Percentiles rank a stretch among this genome's conserved stretches.
Evolutionary conservation across 257 asterid genomes (phyloP).

Genomic region (Rehmannia glutinosa): DNA sequence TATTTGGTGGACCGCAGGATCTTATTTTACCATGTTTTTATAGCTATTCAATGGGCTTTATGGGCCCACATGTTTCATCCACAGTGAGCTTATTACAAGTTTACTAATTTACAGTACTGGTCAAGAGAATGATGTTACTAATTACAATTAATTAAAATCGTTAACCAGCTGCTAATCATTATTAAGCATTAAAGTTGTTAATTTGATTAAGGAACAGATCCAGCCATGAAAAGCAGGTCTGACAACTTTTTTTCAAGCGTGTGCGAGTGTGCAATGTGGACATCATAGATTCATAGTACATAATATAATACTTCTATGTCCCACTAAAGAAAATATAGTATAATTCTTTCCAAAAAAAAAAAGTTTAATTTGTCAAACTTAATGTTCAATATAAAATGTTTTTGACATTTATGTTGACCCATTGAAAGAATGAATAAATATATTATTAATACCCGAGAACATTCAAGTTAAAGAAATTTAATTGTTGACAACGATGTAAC

Average conservation of each 20-base stretch:
- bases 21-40: conserved; percentile 32
- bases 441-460: not conserved
- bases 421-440: no score
- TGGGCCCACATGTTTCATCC: conserved; percentile 34
- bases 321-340: no score
- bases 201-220: conserved; percentile 17
- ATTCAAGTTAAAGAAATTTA: no score
- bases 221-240: no score
- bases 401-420: not conserved
- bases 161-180: conserved; percentile 11
- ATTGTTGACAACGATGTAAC: no score
- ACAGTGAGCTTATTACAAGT: no score
- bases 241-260: not conserved
- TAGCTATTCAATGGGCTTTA: conserved; percentile 28
- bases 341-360: no score
- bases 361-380: no score
- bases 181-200: conserved; percentile 17
- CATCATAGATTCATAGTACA: no score
- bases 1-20: conserved; percentile 49
- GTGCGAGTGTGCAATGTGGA: not conserved
- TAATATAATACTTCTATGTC: no score
- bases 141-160: not conserved
- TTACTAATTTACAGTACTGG: not conserved
- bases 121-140: not conserved
- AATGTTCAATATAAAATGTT: no score